phyloP scores from a whole-genome alignment of 2,329 filamentous ascomycete genomes.

The Hirsutella rhossiliensis region DNA sequence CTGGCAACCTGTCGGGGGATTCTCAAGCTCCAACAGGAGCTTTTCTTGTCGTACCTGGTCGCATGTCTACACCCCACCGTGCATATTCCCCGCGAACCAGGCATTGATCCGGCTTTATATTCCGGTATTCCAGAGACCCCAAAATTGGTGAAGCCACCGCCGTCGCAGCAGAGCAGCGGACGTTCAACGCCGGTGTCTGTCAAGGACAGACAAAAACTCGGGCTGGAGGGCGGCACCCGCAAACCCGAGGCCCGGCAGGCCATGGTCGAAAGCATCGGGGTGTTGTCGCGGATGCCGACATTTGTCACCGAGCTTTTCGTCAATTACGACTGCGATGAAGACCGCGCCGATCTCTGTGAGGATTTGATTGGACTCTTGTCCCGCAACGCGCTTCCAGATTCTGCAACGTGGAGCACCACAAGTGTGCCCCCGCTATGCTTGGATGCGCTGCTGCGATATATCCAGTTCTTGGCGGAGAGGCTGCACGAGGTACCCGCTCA shows the following conservation, averaged over 20 bases:
- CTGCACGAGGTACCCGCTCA: slow-evolving; percentile 56
- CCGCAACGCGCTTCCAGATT: slow-evolving; percentile 90
- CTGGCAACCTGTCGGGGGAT: slow-evolving; percentile 83
- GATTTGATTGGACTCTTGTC: slow-evolving; percentile 90
- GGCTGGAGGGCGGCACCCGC: slow-evolving; percentile 79
- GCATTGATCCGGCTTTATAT: slow-evolving; percentile 85
- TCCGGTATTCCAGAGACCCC: slow-evolving; percentile 86
- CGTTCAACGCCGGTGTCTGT: slow-evolving; percentile 82
- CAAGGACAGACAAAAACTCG: slow-evolving; percentile 83
- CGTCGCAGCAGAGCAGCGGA: slow-evolving; percentile 65
- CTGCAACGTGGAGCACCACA: slow-evolving; percentile 96
- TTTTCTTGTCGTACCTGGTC: slow-evolving; percentile 89
- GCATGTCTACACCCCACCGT: slow-evolving; percentile 89
- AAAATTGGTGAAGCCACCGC: slow-evolving; percentile 66
- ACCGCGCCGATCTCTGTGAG: slow-evolving; percentile 83
- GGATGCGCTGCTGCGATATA: slow-evolving; percentile 79
- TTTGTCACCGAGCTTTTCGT: slow-evolving; percentile 94
- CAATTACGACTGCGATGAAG: slow-evolving; percentile 94
- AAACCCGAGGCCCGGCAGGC: slow-evolving; percentile 94
- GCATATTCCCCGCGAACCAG: slow-evolving; percentile 80
- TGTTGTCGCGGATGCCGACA: slow-evolving; percentile 80
- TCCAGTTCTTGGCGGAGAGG: slow-evolving; percentile 84
- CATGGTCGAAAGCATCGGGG: slow-evolving; percentile 95
- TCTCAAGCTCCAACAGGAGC: slow-evolving; percentile 89
- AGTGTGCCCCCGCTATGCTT: slow-evolving; percentile 93